Evolutionary conservation across 208 protist species (phyloP).

Genomic region (Angomonas deanei): DNA sequence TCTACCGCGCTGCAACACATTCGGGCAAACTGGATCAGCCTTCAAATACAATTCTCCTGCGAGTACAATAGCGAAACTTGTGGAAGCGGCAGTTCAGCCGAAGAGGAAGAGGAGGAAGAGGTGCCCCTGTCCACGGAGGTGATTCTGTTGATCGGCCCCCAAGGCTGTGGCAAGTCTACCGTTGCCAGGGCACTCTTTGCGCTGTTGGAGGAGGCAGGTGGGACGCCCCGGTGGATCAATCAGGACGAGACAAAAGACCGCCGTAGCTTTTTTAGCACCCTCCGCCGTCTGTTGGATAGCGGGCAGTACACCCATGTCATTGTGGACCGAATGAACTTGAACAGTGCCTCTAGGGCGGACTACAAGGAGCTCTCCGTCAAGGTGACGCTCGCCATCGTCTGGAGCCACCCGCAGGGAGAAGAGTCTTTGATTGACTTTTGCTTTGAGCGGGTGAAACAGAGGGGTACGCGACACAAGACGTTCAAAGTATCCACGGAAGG

Average conservation of each 20-base stretch:
- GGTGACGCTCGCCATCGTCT: constrained; percentile 33
- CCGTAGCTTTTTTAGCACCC: constrained; percentile 40
- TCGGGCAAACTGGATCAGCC: constrained; percentile 51
- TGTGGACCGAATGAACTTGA: constrained; percentile 83
- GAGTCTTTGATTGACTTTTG: constrained; percentile 45
- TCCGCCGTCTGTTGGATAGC: constrained; percentile 24
- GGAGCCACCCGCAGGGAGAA: constrained; percentile 35
- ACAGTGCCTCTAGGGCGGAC: constrained; percentile 40
- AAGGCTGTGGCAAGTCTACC: constrained; percentile 83
- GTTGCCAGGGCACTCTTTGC: constrained; percentile 52
- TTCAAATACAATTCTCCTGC: constrained; percentile 35
- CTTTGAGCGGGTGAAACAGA: constrained; percentile 45
- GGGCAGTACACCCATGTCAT: constrained; percentile 64
- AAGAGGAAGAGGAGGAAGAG: constrained; percentile 9
- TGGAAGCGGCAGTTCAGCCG: constrained; percentile 1
- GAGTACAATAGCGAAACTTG: neutral
- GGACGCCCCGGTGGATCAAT: constrained; percentile 70
- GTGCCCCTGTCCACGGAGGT: constrained; percentile 19
- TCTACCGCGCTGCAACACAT: constrained; percentile 29
- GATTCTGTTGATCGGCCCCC: constrained; percentile 67
- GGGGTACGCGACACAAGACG: constrained; percentile 54
- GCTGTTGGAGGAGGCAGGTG: constrained; percentile 44
- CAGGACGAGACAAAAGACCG: constrained; percentile 71
- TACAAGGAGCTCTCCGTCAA: constrained; percentile 30
- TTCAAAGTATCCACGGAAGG: constrained; percentile 24